Percentiles rank a stretch among this genome's conserved stretches.
Conservation (phyloP, 371 early-diverging fungal genomes). For the Mucor sp. region DNA sequence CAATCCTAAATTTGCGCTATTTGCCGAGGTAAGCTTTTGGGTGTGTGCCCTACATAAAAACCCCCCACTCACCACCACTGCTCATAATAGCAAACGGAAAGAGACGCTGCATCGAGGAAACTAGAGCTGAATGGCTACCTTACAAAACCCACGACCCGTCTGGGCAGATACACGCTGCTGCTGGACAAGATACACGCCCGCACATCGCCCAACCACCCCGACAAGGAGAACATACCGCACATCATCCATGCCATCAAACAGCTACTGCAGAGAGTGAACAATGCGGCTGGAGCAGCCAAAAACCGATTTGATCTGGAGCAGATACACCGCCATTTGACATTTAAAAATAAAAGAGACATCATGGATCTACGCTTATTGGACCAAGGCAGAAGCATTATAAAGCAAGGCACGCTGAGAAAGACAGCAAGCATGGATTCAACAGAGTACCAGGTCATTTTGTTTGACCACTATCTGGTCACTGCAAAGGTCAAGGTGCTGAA, state of each 20-base stretch:
- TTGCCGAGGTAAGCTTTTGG: slow-evolving; percentile 55
- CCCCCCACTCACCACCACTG: neutral
- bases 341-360: slow-evolving; percentile 23
- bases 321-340: slow-evolving; percentile 28
- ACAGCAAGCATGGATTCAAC: slow-evolving; percentile 56
- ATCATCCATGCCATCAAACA: slow-evolving; percentile 68
- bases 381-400: slow-evolving; percentile 31
- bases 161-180: slow-evolving; percentile 21
- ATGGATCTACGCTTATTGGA: slow-evolving; percentile 33
- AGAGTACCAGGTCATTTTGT: slow-evolving; percentile 57
- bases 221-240: slow-evolving; percentile 53
- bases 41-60: too few relatives aligned
- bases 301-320: slow-evolving; percentile 69
- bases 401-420: slow-evolving; percentile 47
- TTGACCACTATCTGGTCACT: slow-evolving; percentile 48
- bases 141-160: slow-evolving; percentile 37
- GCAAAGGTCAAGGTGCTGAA: slow-evolving; percentile 38
- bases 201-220: slow-evolving; percentile 13
- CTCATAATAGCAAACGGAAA: slow-evolving; percentile 58
- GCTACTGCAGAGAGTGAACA: slow-evolving; percentile 76
- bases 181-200: slow-evolving; percentile 15
- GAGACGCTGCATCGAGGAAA: slow-evolving; percentile 71
- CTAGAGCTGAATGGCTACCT: slow-evolving; percentile 74
- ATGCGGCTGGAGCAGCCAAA: slow-evolving; percentile 84
- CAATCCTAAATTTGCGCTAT: slow-evolving; percentile 37